A percentile compares a stretch with the other conserved stretches of the same genome.
phyloP scores from a whole-genome alignment of 2,329 filamentous ascomycete genomes.

The Claviceps digitariae region DNA sequence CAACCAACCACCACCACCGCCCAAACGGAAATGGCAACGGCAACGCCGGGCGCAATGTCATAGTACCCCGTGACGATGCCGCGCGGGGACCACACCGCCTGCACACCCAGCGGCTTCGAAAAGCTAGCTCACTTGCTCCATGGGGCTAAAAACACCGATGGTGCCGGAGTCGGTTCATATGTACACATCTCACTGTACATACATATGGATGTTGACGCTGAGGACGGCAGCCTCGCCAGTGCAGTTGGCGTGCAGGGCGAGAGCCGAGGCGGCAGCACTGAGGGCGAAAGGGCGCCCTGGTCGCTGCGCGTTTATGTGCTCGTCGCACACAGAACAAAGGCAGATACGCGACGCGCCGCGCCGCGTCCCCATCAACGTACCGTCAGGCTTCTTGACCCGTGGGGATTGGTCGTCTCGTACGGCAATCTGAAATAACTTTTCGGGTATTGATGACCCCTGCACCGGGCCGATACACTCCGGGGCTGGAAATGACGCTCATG shows the following conservation, averaged over 20 bases:
- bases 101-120: conserved; percentile 9
- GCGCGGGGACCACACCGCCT: conserved; percentile 2
- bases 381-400: conserved; percentile 5
- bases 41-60: conserved; percentile 8
- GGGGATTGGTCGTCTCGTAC: conserved; percentile 6
- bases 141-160: conserved; percentile 10
- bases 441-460: neutral
- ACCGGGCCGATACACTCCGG: conserved; percentile 9
- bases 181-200: too few relatives aligned
- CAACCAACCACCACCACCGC: conserved; percentile 10
- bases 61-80: conserved; percentile 9
- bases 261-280: conserved; percentile 12
- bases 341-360: too few relatives aligned
- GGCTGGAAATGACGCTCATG: conserved; percentile 9
- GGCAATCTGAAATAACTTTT: conserved; percentile 2
- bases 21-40: neutral
- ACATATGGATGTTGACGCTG: neutral
- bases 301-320: too few relatives aligned
- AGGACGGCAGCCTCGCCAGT: conserved; percentile 7
- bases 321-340: too few relatives aligned
- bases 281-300: conserved; percentile 7
- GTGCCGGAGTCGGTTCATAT: conserved; percentile 10
- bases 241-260: conserved; percentile 8
- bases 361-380: neutral
- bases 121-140: conserved; percentile 3